Base-by-base conservation (phyloP, 768 basidiomycete species). In the Melanogaster broomeanus region DNA sequence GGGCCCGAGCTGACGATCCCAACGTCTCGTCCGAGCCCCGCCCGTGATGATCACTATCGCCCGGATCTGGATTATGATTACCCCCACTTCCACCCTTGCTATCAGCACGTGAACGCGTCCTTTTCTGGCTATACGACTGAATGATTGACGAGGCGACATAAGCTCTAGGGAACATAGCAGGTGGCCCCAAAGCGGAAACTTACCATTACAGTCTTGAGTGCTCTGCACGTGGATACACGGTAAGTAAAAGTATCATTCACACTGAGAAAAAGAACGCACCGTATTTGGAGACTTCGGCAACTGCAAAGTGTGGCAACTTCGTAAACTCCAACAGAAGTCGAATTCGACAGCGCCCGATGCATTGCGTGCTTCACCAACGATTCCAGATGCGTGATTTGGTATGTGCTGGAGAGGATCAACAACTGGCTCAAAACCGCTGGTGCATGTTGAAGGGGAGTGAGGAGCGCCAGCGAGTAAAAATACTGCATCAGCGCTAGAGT, bases 291-390 rank as follows among this genome's bases (percentile, higher is more conserved):
- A 63, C 90, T 88, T 56, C 91, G 82, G 66, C 88, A 90, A 57
- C 84, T 90, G 63, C 92, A 93, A 4, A 98, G 73, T 3, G 95
- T 96, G 9, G 95, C 92, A 10, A 97, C 93, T 67, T 97, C 94
- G 65, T 98, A 98, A 39, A 98, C 88, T 24, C 89, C 90, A 18
- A 95, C 90, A 24, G 90, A 91, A 12, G 88, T 91, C 25, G 84
- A 81, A 61, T 91, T 90, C 28, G 87, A 88, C 27, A 98, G 70
- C 15, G 88, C 82, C 19, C 87, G 84, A 64, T 98, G 96, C 86
- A 98, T 91, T 5, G 93, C 91, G 67, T 98, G 95, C 59, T 89
- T 89, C n/a, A 92, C 91, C 19, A 95, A 74, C 6, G 74, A 75
- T 57, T 86, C 82, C 18, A 99, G 74, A 64, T 95, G 85, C 3